These are phyloP conservation scores for Trichophyton mentagrophytes DNA, from an alignment of 2,329 filamentous ascomycete genomes.

Conservation along the genomic window DNA sequence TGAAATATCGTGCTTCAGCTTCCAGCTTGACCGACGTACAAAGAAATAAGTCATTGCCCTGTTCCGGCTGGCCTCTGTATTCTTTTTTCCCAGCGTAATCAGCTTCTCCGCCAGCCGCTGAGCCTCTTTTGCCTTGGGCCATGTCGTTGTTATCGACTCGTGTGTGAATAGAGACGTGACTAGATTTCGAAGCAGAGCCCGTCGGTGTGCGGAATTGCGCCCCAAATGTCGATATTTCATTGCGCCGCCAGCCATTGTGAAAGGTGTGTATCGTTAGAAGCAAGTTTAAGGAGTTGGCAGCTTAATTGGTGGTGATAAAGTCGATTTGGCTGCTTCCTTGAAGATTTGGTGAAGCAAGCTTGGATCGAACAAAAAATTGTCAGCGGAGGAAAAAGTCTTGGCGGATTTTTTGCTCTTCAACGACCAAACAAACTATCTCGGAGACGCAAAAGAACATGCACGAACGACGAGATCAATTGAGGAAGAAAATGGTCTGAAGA, in stretches of 20 bases:
- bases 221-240: conserved; percentile 82
- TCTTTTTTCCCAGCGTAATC: conserved; percentile 84
- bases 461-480: neutral
- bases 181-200: conserved; percentile 86
- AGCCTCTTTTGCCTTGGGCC: conserved; percentile 92
- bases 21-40: conserved; percentile 42
- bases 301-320: neutral
- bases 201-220: conserved; percentile 73
- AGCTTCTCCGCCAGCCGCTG: conserved; percentile 88
- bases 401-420: neutral
- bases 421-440: neutral
- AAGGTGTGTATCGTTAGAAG: neutral
- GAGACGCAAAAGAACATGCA: neutral
- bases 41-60: conserved; percentile 72
- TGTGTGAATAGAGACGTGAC: conserved; percentile 89
- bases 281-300: neutral
- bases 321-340: neutral
- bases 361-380: neutral
- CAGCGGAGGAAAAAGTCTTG: neutral
- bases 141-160: conserved; percentile 90
- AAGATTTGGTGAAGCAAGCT: neutral
- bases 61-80: conserved; percentile 67
- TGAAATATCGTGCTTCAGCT: no score
- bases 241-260: conserved; percentile 67
- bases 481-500: neutral